phyloP scores from a whole-genome alignment of 495 filamentous ascomycete species.

The Hypoxylon lienhwacheense region DNA sequence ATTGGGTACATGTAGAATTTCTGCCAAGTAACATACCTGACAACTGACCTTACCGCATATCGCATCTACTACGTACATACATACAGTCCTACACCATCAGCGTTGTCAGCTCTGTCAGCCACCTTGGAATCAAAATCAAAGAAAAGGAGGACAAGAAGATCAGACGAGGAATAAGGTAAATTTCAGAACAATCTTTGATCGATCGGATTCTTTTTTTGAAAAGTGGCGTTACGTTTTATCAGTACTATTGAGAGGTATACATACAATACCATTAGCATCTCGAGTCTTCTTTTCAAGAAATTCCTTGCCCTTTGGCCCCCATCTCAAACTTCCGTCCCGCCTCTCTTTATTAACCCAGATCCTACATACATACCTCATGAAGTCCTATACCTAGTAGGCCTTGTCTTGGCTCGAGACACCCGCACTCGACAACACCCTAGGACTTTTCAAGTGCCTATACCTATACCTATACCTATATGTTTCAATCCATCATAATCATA shows the following conservation, averaged over 20 bases:
- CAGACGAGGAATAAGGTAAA: constrained; percentile 18
- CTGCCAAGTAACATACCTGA: too few relatives aligned
- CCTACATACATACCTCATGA: constrained; percentile 17
- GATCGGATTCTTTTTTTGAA: too few relatives aligned
- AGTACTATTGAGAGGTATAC: too few relatives aligned
- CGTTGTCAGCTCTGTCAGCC: constrained; percentile 33
- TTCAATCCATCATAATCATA: too few relatives aligned
- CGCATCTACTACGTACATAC: not conserved
- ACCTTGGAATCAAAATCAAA: constrained; percentile 25
- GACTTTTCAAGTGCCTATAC: too few relatives aligned
- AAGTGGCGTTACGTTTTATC: too few relatives aligned
- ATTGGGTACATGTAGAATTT: too few relatives aligned
- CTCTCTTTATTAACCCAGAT: constrained; percentile 34
- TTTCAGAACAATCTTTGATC: constrained; percentile 19
- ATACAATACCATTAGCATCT: constrained; percentile 18
- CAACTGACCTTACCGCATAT: too few relatives aligned
- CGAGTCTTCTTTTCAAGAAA: constrained; percentile 30
- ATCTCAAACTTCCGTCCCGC: constrained; percentile 17
- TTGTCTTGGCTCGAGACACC: too few relatives aligned
- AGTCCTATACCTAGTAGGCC: too few relatives aligned
- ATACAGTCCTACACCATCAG: constrained; percentile 7
- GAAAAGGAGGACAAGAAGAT: not conserved
- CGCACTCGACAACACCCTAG: too few relatives aligned
- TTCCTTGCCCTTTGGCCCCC: constrained; percentile 27
- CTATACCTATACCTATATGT: too few relatives aligned